Evolutionary conservation across 2,329 filamentous ascomycete species (phyloP).

Genomic region (Cucurbitaria berberidis): DNA sequence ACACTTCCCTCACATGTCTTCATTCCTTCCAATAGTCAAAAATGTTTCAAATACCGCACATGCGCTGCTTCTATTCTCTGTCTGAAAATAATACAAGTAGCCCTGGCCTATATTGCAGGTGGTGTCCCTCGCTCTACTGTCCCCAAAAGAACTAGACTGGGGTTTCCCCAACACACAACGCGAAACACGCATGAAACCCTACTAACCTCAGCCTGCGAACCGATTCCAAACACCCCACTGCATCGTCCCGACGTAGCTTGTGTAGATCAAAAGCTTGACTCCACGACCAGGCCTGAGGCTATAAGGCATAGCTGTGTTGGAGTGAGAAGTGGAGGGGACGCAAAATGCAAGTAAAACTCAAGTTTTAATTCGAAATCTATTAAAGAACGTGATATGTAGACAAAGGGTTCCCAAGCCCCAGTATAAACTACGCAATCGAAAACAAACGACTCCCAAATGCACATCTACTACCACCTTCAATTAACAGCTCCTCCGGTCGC

Average conservation of each 20-base stretch:
- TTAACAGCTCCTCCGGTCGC: slow-evolving; percentile 7
- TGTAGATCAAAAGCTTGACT: slow-evolving; percentile 4
- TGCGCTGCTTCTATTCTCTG: too few species aligned
- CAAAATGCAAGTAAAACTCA: too few species aligned
- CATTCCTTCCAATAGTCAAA: too few species aligned
- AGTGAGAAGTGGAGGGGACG: too few species aligned
- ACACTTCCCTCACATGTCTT: too few species aligned
- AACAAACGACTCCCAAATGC: not conserved
- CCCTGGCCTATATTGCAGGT: too few species aligned
- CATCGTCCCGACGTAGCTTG: not conserved
- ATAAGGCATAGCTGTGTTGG: too few species aligned
- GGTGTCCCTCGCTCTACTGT: too few species aligned
- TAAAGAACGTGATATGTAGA: slow-evolving; percentile 19
- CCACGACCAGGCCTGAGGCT: not conserved
- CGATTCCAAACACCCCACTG: too few species aligned
- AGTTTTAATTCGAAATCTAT: slow-evolving; percentile 11
- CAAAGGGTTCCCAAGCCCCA: slow-evolving; percentile 28
- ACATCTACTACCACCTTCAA: slow-evolving; percentile 3
- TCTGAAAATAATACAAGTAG: too few species aligned
- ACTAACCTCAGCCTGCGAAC: not conserved
- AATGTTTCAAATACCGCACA: too few species aligned
- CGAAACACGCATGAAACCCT: slow-evolving; percentile 4
- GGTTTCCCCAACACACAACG: not conserved
- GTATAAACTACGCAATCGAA: slow-evolving; percentile 18
- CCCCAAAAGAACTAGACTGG: not conserved